Evolutionary conservation across 768 basidiomycete genomes (phyloP), one percentile per base, ranked within the genome.

Genomic region (Leccinum uliginosum): DNA sequence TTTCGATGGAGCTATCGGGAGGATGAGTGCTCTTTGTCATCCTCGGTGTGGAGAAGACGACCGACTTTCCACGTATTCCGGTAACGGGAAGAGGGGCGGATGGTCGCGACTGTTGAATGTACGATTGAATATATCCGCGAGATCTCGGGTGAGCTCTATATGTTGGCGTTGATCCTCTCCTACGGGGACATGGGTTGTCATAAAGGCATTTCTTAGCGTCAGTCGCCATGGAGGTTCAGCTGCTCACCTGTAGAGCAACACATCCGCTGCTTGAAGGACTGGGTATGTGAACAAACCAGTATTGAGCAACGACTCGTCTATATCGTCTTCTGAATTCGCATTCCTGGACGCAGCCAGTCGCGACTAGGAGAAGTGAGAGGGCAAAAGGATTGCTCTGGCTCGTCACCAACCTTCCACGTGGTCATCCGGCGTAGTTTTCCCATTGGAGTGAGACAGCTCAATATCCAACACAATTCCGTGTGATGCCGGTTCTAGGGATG

Each of bases 151-250:
- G 0, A 98, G 83, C 66, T 97, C 94, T 43, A 98, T 80, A 66
- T 98, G 96, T 73, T 98, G 96, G 21, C 84, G 83, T 67, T 98
- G 96, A 69, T 98, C 96, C 65, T 98, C 93, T 26, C 96, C 96
- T 5, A 98, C 95, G 0, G 96, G 96, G 1, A 98, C 89, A 68
- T 94, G 90, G 0, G 93, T 96, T 2, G 95, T 83, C 62, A 94
- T 93, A 60, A 2, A 8, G 9, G n/a, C 14, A 15, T 43, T 23
- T 21, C 48, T 51, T n/a, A 53, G 50, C 14, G 6, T 6, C 10
- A 2, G n/a, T 30, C 17, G 17, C 40, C 1, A n/a, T 32, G 38
- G 26, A 40, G 7, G 21, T n/a, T 7, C 2, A 49, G 59, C 4
- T 30, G 51, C 82, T 55, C 61, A 91, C 94, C 82, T 83, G 69